Conservation (phyloP, 495 filamentous ascomycete species). For the Penicillium cosmopolitanum region DNA sequence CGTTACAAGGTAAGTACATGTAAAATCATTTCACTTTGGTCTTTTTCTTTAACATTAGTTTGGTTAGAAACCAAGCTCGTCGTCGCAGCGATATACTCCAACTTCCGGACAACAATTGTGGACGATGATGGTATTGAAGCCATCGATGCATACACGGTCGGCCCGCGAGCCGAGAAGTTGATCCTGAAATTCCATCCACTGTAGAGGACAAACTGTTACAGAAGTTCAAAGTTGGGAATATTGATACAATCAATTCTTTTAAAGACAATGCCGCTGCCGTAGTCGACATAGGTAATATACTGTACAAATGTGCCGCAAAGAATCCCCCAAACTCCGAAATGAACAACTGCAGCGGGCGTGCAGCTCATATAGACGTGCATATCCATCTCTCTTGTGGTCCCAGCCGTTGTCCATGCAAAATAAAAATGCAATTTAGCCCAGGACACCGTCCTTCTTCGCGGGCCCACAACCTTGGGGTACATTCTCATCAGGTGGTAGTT, state of each 20-base stretch:
- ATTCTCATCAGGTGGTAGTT: constrained; percentile 93
- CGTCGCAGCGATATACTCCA: constrained; percentile 65
- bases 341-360: constrained; percentile 16
- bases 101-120: constrained; percentile 61
- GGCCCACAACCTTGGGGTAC: constrained; percentile 75
- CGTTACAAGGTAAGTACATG: constrained; percentile 65
- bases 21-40: too few relatives aligned
- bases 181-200: constrained; percentile 45
- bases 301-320: constrained; percentile 28
- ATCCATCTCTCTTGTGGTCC: neutral
- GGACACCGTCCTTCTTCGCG: constrained; percentile 68
- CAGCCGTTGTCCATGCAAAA: constrained; percentile 6
- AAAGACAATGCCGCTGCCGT: constrained; percentile 18
- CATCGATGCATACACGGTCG: constrained; percentile 67
- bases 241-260: constrained; percentile 30
- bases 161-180: constrained; percentile 53
- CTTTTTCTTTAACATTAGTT: too few relatives aligned
- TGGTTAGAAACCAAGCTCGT: constrained; percentile 51
- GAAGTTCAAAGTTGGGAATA: constrained; percentile 9
- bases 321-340: constrained; percentile 30
- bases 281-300: constrained; percentile 29
- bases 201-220: constrained; percentile 2
- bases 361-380: neutral
- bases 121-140: constrained; percentile 63
- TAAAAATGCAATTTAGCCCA: constrained; percentile 34